Evolutionary conservation across 176 grass and related monocot species (phyloP).

Genomic region (Stipa capillata): DNA sequence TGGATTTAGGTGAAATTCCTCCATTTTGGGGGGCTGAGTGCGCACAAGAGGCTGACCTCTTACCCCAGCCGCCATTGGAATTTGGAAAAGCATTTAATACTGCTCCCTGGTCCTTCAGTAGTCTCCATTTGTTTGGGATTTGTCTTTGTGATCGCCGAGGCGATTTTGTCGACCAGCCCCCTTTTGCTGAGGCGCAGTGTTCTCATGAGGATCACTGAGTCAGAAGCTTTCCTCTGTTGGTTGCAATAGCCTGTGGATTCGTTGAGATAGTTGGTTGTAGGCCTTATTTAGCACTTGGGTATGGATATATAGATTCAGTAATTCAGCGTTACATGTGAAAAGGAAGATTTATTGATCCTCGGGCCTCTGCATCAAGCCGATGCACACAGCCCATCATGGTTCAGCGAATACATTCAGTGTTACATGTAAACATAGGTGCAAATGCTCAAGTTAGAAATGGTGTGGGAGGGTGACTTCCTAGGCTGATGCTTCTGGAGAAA

Average conservation of each 20-base stretch:
- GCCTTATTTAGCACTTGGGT: neutral
- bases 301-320: neutral
- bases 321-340: neutral
- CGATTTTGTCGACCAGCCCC: neutral
- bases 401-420: too few relatives aligned
- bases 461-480: neutral
- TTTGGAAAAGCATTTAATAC: neutral
- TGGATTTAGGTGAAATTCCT: too few relatives aligned
- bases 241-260: neutral
- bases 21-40: neutral
- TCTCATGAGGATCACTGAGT: neutral
- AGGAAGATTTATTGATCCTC: too few relatives aligned
- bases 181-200: neutral
- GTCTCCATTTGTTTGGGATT: neutral
- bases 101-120: neutral
- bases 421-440: neutral
- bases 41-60: neutral
- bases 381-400: too few relatives aligned
- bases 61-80: neutral
- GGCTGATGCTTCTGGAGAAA: neutral
- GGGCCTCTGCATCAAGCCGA: too few relatives aligned
- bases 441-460: neutral
- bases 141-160: neutral
- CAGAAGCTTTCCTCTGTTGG: neutral
- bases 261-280: neutral